These are phyloP conservation scores for Astragalus membranaceus DNA, from an alignment of 306 rosid genomes.

Conservation along the genomic window DNA sequence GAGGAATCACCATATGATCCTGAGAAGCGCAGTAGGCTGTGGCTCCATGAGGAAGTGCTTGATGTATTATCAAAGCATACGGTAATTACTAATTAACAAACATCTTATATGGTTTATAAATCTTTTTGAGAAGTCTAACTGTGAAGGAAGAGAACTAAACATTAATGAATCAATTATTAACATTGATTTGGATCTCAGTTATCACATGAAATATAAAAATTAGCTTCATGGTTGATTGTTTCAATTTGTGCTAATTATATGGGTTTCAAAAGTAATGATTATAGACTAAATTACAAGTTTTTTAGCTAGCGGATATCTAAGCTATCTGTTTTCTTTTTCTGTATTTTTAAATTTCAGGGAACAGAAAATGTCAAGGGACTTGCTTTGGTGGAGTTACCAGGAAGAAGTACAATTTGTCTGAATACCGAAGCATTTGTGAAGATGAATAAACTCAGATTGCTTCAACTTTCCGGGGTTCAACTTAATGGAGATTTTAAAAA, in stretches of 20 bases:
- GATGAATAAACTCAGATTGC: slow-evolving; percentile 18
- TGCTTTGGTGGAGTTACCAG: not conserved
- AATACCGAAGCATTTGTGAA: not conserved
- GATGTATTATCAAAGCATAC: not conserved
- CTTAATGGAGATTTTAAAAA: not conserved
- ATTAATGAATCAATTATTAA: too few relatives aligned
- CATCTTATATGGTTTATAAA: not conserved
- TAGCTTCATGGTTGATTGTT: not conserved
- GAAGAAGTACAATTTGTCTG: not conserved
- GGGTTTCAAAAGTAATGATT: not conserved
- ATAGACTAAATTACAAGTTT: not conserved
- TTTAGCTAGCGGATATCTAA: not conserved
- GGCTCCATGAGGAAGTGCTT: not conserved
- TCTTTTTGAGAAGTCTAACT: not conserved
- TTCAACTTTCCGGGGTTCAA: not conserved
- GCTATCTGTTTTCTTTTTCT: not conserved
- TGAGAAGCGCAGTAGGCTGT: not conserved
- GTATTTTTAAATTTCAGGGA: not conserved
- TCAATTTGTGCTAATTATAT: too few relatives aligned
- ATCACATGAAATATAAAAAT: not conserved
- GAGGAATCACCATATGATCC: not conserved
- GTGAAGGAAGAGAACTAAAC: not conserved
- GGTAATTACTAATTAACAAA: not conserved
- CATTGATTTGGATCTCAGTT: not conserved
- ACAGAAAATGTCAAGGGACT: slow-evolving; percentile 16